Percentiles rank a stretch among this genome's conserved stretches.
These are phyloP conservation scores for Tanacetum coccineum DNA, from an alignment of 129 eudicot species.

Conservation along the genomic window DNA sequence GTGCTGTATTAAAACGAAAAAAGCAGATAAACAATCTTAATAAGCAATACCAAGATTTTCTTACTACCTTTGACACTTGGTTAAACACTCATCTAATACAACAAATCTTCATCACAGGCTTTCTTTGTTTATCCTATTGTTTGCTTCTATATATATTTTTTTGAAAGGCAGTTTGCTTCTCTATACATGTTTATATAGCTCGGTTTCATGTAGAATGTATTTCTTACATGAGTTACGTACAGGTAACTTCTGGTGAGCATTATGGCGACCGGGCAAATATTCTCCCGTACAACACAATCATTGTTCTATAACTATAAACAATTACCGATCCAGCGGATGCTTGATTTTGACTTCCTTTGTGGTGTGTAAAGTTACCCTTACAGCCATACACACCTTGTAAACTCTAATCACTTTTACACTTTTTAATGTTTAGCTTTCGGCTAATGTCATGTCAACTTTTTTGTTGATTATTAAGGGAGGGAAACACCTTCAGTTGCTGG, in stretches of 20 bases:
- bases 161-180: too few species aligned
- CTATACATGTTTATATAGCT: too few species aligned
- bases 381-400: neutral
- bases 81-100: too few species aligned
- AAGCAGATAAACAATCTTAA: too few species aligned
- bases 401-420: neutral
- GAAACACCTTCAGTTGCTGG: conserved; percentile 99
- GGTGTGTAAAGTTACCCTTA: conserved; percentile 42
- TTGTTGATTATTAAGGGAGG: conserved; percentile 50
- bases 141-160: too few species aligned
- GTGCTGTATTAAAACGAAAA: too few species aligned
- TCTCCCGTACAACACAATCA: conserved; percentile 93
- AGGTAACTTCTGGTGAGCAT: conserved; percentile 41
- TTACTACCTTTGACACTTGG: too few species aligned
- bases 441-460: conserved; percentile 6
- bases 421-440: neutral
- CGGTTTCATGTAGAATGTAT: neutral
- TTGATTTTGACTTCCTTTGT: conserved; percentile 98
- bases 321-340: conserved; percentile 98
- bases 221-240: conserved; percentile 24
- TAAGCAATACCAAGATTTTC: too few species aligned
- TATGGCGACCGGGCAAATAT: conserved; percentile 96
- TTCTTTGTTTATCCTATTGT: too few species aligned
- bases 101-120: too few species aligned
- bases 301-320: conserved; percentile 92